These are phyloP conservation scores for Porcisia hertigi DNA, from an alignment of 208 protist genomes.

Conservation along the genomic window DNA sequence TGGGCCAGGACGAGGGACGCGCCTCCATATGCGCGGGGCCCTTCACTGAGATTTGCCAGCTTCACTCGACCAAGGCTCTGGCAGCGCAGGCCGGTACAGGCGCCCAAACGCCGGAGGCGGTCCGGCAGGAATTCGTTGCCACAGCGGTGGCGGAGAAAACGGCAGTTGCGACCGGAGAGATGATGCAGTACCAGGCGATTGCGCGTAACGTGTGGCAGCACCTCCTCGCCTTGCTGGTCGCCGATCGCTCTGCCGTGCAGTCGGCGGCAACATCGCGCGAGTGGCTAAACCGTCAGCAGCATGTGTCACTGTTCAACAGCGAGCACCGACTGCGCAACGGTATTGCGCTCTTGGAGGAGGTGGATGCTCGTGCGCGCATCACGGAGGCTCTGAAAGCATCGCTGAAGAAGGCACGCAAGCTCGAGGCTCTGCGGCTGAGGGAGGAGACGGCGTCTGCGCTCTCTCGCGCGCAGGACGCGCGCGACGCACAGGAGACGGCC, in stretches of 20 bases:
- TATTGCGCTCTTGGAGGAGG: slow-evolving; percentile 13
- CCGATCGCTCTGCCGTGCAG: not conserved
- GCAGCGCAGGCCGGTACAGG: slow-evolving; percentile 6
- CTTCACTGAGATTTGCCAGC: slow-evolving; percentile 16
- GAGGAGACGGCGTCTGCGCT: not conserved
- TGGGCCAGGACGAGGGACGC: slow-evolving; percentile 6
- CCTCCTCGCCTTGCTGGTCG: slow-evolving; percentile 11
- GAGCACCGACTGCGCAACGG: slow-evolving; percentile 30
- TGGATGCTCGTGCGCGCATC: slow-evolving; percentile 2
- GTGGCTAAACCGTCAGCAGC: slow-evolving; percentile 20
- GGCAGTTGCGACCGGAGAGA: not conserved
- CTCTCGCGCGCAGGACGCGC: not conserved
- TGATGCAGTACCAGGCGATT: not conserved
- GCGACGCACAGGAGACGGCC: not conserved
- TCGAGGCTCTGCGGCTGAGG: not conserved
- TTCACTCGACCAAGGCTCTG: slow-evolving; percentile 10
- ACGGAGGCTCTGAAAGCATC: slow-evolving; percentile 2
- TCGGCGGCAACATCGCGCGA: slow-evolving; percentile 9
- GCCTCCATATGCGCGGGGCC: slow-evolving; percentile 13
- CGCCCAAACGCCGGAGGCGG: not conserved
- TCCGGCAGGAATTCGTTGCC: slow-evolving; percentile 6
- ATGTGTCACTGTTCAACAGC: slow-evolving; percentile 7
- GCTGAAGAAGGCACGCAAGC: not conserved
- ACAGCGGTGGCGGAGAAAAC: slow-evolving; percentile 9
- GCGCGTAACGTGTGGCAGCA: slow-evolving; percentile 13